Base-by-base conservation (phyloP, 305 asterid species). In the Solanum hybrid region DNA sequence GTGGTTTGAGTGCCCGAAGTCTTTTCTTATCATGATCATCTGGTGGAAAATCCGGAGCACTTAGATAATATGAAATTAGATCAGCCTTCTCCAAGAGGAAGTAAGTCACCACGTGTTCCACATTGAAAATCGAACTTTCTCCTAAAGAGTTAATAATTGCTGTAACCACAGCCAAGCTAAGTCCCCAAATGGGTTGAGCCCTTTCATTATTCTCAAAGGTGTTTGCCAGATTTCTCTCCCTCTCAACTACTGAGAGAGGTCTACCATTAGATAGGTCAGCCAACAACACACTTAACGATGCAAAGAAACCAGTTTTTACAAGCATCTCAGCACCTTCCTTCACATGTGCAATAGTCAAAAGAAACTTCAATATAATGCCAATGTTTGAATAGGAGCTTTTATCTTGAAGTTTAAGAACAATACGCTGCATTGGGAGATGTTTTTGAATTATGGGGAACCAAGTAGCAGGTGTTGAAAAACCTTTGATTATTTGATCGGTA, bases 251-350 rank as follows among this genome's bases (percentile, higher is more conserved):
- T 24, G 95, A 90, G 89, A 91, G 90, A 90, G 93, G 92, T 93
- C 89, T 93, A 89, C 90, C 93, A 82, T 94, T 96, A 70, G 92
- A 91, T 87, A 93, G 89, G 90, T 93, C 94, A 1, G 95, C 93
- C 57, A 96, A 89, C 68, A 97, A 89, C 88, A 91, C 93, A 84
- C 94, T 94, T 83, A 97, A 70, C 29, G 96, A 96, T 75, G 93
- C 89, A 89, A 97, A 94, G 87, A 97, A 92, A 85, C 99, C 98
- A 89, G 95, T 93, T 90, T 94, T 95, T 39, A 97, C 79, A 91
- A 97, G 96, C 98, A 96, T 93, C 90, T 94, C 96, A 32, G 99
- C 98, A 87, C 98, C 98, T 86, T 93, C 95, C 92, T 95, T 94
- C 76, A 93, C 94, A 33, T 94, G 93, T 86, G 96, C 95, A 91